Conservation (phyloP, 306 rosid genomes). For the Neltuma alba region DNA sequence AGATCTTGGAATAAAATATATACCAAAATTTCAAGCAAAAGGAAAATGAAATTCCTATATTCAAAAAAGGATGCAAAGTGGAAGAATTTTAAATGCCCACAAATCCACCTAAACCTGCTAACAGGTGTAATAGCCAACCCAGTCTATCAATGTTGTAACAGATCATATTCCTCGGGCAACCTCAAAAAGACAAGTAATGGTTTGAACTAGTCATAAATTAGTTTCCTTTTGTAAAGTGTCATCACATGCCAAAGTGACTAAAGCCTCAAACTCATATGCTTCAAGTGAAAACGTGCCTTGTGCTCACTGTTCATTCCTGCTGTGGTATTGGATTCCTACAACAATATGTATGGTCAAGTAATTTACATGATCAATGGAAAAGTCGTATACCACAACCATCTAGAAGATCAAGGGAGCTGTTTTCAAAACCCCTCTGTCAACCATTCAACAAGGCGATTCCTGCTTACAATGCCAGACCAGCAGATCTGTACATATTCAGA, state of each 20-base stretch:
- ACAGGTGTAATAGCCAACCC: conserved; percentile 32
- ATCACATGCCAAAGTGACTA: neutral
- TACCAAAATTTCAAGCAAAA: conserved; percentile 4
- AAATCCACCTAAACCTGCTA: conserved; percentile 39
- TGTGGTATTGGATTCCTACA: conserved; percentile 38
- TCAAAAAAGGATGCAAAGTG: conserved; percentile 24
- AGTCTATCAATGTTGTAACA: conserved; percentile 33
- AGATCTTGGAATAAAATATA: conserved; percentile 22
- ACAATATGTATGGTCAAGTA: conserved; percentile 7
- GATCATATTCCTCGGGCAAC: conserved; percentile 33
- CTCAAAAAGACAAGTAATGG: conserved; percentile 14
- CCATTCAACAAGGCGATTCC: neutral
- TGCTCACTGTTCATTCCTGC: conserved; percentile 19
- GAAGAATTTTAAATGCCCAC: conserved; percentile 41
- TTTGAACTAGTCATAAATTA: conserved; percentile 27
- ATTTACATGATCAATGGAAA: conserved; percentile 4
- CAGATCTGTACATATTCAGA: neutral
- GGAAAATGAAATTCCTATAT: conserved; percentile 34
- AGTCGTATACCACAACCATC: neutral
- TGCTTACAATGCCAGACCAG: neutral
- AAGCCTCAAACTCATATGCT: conserved; percentile 27
- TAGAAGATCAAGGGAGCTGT: neutral
- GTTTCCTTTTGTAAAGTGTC: conserved; percentile 27
- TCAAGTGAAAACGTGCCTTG: conserved; percentile 12
- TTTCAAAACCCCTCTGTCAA: neutral